Evolutionary conservation across 164 flowering plant species (phyloP), one percentile per base, ranked within the genome.

Genomic region (Vitis riparia): DNA sequence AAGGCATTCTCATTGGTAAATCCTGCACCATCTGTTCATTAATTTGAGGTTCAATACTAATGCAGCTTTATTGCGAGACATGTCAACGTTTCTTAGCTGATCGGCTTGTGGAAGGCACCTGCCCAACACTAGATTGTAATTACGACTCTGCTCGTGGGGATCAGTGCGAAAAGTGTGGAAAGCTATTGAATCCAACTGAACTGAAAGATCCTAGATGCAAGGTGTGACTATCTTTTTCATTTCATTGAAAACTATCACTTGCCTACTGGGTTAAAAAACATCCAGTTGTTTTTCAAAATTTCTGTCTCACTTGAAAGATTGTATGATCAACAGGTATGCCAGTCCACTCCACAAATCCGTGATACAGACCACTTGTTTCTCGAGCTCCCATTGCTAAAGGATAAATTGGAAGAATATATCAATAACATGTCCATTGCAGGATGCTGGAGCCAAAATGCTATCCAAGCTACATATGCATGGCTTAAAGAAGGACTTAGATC

Each of bases 101-200:
- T 65, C 84, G 97, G 37, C 88, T 91, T 59, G 99, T 93, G 72
- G 99, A 95, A 79, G 99, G 99, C 30, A 75, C 66, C 64, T 95
- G 99, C 74, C 99, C 99, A 10, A 79, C 83, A 48, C 79, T 62
- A 71, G 87, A 79, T 55, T 95, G 99, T 70, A 78, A 82, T 70
- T 86, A 95, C 78, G 92, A 87, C 5, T 88, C 97, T 79, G 99
- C 99, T 32, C 79, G 98, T 65, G 99, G 99, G 9, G 99, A 95
- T 78, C 98, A 95, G 66, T 93, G 99, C 77, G 98, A 93, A 75
- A 88, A 89, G 8, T 95, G 99, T 70, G 90, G 92, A 52, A 87
- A 89, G 74, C 86, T 94, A 30, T 76, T 94, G 77, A 91, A 93
- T 85, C 97, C 99, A 12, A 93, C 98, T 8, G 99, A 95, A 72